phyloP scores from a whole-genome alignment of 176 grass and related monocot species.

The Melocanna baccifera region DNA sequence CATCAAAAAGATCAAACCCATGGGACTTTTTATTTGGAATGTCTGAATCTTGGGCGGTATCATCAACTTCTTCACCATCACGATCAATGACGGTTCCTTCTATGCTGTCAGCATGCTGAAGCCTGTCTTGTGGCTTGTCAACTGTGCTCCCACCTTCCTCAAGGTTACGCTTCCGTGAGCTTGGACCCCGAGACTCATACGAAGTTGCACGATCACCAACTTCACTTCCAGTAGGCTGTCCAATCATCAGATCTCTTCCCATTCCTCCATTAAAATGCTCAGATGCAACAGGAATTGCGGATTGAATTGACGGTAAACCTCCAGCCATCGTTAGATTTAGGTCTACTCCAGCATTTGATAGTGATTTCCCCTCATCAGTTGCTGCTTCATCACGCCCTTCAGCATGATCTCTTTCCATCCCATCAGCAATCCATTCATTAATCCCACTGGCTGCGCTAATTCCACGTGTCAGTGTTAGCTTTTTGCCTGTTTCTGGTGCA shows the following conservation, averaged over 20 bases:
- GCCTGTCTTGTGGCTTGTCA: conserved; percentile 72
- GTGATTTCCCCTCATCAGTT: conserved; percentile 64
- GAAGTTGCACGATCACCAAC: conserved; percentile 91
- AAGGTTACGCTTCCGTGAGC: conserved; percentile 85
- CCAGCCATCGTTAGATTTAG: conserved; percentile 89
- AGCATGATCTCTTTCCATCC: conserved; percentile 57
- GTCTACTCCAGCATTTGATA: conserved; percentile 79
- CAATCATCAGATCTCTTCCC: conserved; percentile 97
- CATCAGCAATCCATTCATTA: conserved; percentile 75
- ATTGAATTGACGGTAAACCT: conserved; percentile 68
- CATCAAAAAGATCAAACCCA: conserved; percentile 77
- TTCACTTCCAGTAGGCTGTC: conserved; percentile 93
- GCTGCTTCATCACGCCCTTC: conserved; percentile 68
- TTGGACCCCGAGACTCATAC: conserved; percentile 87
- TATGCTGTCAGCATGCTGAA: conserved; percentile 83
- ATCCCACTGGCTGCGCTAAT: conserved; percentile 87
- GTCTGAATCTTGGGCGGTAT: conserved; percentile 76
- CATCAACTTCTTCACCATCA: conserved; percentile 95
- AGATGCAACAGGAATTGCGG: conserved; percentile 37
- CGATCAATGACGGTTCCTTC: conserved; percentile 87
- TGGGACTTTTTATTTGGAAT: conserved; percentile 57
- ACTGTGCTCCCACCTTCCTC: conserved; percentile 97
- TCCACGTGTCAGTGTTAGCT: conserved; percentile 53
- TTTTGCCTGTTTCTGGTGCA: conserved; percentile 67
- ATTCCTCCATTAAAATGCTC: conserved; percentile 58